phyloP scores from a whole-genome alignment of 148 eudicot genomes.

The Selenicereus undatus region DNA sequence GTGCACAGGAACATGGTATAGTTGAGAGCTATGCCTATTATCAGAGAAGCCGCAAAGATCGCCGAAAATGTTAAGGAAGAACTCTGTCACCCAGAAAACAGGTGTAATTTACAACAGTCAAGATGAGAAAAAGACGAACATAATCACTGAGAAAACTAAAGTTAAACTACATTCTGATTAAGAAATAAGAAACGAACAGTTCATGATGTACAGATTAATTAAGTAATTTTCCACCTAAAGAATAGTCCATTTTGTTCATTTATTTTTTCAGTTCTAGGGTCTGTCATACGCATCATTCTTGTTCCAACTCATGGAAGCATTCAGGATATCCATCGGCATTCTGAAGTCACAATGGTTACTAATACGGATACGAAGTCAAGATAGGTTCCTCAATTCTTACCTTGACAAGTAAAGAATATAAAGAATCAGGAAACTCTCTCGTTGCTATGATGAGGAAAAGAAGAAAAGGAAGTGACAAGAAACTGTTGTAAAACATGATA shows the following conservation, averaged over 20 bases:
- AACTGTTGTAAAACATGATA: slow-evolving; percentile 94
- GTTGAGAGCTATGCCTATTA: slow-evolving; percentile 94
- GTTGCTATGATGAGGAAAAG: slow-evolving; percentile 71
- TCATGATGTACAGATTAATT: background rate
- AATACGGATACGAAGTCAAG: background rate
- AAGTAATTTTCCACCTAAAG: background rate
- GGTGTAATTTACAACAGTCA: slow-evolving; percentile 15
- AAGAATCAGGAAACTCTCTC: slow-evolving; percentile 76
- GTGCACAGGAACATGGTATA: slow-evolving; percentile 98
- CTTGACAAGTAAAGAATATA: slow-evolving; percentile 67
- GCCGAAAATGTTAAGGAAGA: slow-evolving; percentile 56
- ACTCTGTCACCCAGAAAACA: slow-evolving; percentile 55
- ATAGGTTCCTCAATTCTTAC: slow-evolving; percentile 40
- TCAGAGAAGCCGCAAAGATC: slow-evolving; percentile 65
- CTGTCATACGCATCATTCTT: background rate
- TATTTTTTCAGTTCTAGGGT: background rate
- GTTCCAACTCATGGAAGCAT: background rate
- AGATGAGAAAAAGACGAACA: background rate
- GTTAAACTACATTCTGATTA: background rate
- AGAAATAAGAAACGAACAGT: background rate
- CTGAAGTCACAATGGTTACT: background rate
- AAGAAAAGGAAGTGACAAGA: slow-evolving; percentile 82
- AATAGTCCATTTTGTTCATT: background rate
- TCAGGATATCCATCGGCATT: background rate
- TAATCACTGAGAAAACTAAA: background rate